Evolutionary conservation across 371 early-diverging fungal species (phyloP), one percentile per base, ranked within the genome.

Genomic region (Mucor lusitanicus): DNA sequence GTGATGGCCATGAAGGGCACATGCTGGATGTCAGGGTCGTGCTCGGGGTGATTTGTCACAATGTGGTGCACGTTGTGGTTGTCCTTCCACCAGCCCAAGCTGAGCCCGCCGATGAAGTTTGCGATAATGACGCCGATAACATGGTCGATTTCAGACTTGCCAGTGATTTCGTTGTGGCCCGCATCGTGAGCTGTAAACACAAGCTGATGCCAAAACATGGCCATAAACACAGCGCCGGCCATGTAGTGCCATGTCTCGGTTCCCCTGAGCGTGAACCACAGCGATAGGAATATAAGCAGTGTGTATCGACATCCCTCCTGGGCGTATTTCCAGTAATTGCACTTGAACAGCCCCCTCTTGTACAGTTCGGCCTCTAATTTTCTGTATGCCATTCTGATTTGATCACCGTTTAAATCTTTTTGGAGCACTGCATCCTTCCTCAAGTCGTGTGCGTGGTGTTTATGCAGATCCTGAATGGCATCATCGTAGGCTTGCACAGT

Each of bases 21-120:
- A 72, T 96, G 98, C 79, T 98, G 98, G 69, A 98, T 96, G 78
- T 98, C 97, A 0, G 98, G 97, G 76, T 98, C 98, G 82, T 97
- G 92, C 72, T 94, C 93, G 0, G 90, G 89, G 72, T 94, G 88
- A 78, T 94, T 95, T 68, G 95, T 94, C 54, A 93, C 86, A 50
- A 94, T 91, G 75, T 95, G 98, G 79, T 98, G 98, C 19, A 96
- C 95, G 75, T 97, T 93, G 78, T 98, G 98, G 76, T 87, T 94
- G 65, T 91, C 85, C 74, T 96, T 97, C 98, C 98, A 98, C 97
- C 98, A 98, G 32, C 96, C 97, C 40, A 96, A 76, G 53, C 91
- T 90, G 39, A 97, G 87, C 8, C 98, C 98, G 59, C 96, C 95
- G 63, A 91, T 75, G 64, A 93, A 88, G 72, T 94, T 80, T 3